phyloP scores from a whole-genome alignment of 2,329 filamentous ascomycete species.

The Diaporthe nobilis region DNA sequence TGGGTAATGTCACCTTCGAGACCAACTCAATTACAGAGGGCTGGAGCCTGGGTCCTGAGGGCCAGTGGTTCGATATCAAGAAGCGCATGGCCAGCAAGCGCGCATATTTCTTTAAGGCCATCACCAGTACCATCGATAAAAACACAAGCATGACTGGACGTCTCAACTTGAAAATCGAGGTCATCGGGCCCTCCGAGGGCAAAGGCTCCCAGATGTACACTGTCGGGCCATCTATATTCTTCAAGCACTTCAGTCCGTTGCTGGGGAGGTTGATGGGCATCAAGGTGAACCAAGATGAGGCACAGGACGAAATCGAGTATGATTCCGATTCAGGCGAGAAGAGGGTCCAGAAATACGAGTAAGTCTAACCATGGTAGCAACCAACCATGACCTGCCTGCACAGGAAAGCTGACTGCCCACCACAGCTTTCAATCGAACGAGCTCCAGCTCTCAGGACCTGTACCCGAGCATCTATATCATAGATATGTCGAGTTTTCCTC shows the following conservation, averaged over 20 bases:
- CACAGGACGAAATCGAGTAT: constrained; percentile 49
- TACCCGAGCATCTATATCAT: constrained; percentile 86
- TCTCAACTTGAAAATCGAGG: constrained; percentile 80
- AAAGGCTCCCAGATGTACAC: constrained; percentile 83
- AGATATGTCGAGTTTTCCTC: constrained; percentile 94
- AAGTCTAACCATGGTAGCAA: constrained; percentile 50
- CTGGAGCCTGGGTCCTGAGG: constrained; percentile 78
- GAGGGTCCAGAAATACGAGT: constrained; percentile 82
- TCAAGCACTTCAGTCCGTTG: constrained; percentile 89
- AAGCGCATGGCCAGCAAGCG: constrained; percentile 90
- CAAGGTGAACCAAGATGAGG: constrained; percentile 74
- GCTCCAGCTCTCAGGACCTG: constrained; percentile 87
- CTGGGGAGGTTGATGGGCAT: constrained; percentile 85
- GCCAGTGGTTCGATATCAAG: constrained; percentile 77
- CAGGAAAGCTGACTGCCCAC: constrained; percentile 3
- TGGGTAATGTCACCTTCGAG: constrained; percentile 86
- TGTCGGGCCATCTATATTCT: constrained; percentile 80
- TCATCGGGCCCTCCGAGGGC: constrained; percentile 81
- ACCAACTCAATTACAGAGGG: constrained; percentile 71
- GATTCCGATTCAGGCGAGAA: constrained; percentile 61
- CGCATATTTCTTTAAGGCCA: constrained; percentile 81
- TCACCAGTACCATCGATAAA: constrained; percentile 73
- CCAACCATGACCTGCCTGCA: not conserved
- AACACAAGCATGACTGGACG: constrained; percentile 77
- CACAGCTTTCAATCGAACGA: constrained; percentile 91